Evolutionary conservation across 768 basidiomycete genomes (phyloP), one percentile per base, ranked within the genome.

Genomic region (Tricholoma saponaceum): DNA sequence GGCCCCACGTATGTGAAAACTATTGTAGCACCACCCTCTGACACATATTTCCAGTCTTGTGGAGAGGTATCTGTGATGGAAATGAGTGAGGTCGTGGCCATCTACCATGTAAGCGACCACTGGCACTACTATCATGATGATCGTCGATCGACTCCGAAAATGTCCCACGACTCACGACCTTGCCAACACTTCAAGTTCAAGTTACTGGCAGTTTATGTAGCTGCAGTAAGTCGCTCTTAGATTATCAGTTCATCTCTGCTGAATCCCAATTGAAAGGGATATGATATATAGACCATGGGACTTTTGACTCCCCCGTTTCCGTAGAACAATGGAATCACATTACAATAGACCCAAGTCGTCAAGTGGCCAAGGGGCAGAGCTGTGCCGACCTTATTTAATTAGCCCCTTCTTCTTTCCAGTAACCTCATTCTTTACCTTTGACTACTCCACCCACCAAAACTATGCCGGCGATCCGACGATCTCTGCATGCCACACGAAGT

Each of bases 11-110:
- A 96, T 7, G 90, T 84, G 70, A 95, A 92, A 14, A 98, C 92
- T 62, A 93, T 83, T 5, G 92, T 89, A 18, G 92, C 89, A 18
- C 90, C 92, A n/a, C 96, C 96, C 75, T 98, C 96, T 0, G 92
- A 87, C 20, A 93, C 74, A 67, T 98, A 98, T 60, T 68, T 73
- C 95, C 95, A 98, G 69, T 90, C 75, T 23, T 65, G 58, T 6
- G 79, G 75, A 5, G 60, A 60, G 6, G 79, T 80, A 26, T 75
- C 69, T 1, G 65, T 60, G 25, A 76, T 63, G 32, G 61, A 37
- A 32, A 74, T 74, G 22, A 52, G 26, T 12, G 54, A 43, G 13
- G 44, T 46, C 25, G 20, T 18, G 5, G 18, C 39, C 39, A 37
- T 37, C 35, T n/a, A n/a, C n/a, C 8, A 32, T 28, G 28, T 28